These are phyloP conservation scores for Salix dunnii DNA, from an alignment of 345 rosid species.

Conservation along the genomic window DNA sequence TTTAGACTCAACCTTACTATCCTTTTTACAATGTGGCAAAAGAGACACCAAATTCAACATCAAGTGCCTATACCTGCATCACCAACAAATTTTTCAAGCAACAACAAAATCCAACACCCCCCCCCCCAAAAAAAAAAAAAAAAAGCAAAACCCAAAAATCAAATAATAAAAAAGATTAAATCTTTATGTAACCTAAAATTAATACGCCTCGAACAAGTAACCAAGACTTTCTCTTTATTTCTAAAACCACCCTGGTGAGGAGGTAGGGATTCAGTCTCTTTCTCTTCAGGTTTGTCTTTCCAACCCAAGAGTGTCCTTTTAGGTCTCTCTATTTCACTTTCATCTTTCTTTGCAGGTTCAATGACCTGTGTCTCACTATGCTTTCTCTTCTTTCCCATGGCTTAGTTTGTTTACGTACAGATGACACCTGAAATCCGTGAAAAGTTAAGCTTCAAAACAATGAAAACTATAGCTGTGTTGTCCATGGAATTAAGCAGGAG, in stretches of 20 bases:
- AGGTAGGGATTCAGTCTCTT: conserved; percentile 13
- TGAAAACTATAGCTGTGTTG: background rate
- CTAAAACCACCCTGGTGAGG: conserved; percentile 41
- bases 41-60: conserved; percentile 92
- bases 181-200: conserved; percentile 56
- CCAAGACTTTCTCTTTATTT: conserved; percentile 92
- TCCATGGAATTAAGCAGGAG: background rate
- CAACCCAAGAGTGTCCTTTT: conserved; percentile 74
- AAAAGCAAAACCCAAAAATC: background rate
- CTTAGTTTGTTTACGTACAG: background rate
- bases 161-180: background rate
- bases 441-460: background rate
- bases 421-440: background rate
- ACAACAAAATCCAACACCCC: background rate
- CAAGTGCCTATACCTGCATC: conserved; percentile 80
- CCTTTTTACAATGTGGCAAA: conserved; percentile 92
- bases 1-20: conserved; percentile 80
- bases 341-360: conserved; percentile 49
- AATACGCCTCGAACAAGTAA: conserved; percentile 91
- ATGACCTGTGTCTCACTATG: conserved; percentile 49
- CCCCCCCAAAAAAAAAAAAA: background rate
- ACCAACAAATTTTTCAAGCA: background rate
- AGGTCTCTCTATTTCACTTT: conserved; percentile 56
- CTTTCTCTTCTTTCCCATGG: conserved; percentile 84
- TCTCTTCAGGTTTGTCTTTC: conserved; percentile 57